phyloP scores from a whole-genome alignment of 2,329 filamentous ascomycete genomes.

The Fusarium liriodendri region DNA sequence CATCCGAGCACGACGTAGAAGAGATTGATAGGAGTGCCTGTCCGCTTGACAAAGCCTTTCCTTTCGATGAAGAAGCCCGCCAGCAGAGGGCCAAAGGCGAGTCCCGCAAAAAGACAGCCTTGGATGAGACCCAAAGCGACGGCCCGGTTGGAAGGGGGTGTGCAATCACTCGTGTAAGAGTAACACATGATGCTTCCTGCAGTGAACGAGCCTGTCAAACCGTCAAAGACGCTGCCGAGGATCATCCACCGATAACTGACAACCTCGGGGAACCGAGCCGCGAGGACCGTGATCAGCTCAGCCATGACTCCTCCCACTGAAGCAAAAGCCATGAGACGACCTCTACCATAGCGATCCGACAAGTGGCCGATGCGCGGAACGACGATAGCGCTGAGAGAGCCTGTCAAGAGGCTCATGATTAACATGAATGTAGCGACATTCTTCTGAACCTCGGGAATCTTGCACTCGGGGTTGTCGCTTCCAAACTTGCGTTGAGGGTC shows the following conservation, averaged over 20 bases:
- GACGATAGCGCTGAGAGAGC: constrained; percentile 81
- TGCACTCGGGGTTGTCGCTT: constrained; percentile 82
- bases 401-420: constrained; percentile 78
- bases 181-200: constrained; percentile 80
- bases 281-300: constrained; percentile 82
- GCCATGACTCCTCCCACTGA: constrained; percentile 79
- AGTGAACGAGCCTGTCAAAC: constrained; percentile 89
- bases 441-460: constrained; percentile 80
- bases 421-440: constrained; percentile 83
- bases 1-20: constrained; percentile 85
- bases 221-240: constrained; percentile 81
- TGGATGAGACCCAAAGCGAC: constrained; percentile 92
- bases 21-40: constrained; percentile 81
- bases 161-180: constrained; percentile 92
- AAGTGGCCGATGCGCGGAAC: constrained; percentile 86
- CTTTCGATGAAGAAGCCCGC: constrained; percentile 72
- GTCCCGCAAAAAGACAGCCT: constrained; percentile 87
- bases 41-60: constrained; percentile 65
- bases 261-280: constrained; percentile 77
- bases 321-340: constrained; percentile 76
- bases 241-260: constrained; percentile 84
- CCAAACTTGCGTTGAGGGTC: constrained; percentile 82
- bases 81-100: constrained; percentile 86
- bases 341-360: constrained; percentile 88
- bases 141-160: constrained; percentile 80